Evolutionary conservation across 1,284 basidiomycete species (phyloP), one percentile per base, ranked within the genome.

Genomic region (Xerocomus cyaneibrunnescens): DNA sequence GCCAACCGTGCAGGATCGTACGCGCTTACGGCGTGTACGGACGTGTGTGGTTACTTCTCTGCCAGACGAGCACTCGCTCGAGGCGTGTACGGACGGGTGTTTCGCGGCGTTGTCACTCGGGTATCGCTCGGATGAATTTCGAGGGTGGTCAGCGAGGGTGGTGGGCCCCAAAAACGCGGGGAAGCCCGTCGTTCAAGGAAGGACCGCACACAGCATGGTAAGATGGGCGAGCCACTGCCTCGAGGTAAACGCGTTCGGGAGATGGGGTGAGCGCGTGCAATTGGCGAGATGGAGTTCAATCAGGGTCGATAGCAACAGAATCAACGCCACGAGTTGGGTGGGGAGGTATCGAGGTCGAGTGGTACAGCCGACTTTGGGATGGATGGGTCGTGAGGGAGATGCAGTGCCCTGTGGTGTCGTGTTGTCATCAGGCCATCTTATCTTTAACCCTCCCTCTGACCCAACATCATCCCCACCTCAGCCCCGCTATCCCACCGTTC

Each of bases 381-480:
- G 17, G 13, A 4, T 23, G 22, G 5, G 45, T 38, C 22, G 45
- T 38, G 28, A 42, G 23, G 39, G 25, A 21, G 21, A 35, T 23
- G 52, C 51, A 10, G 53, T 53, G 51, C 43, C 2, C 8, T 6
- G 30, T 37, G 2, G 17, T 37, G 35, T 19, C 2, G 34, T 35
- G 16, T 56, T 56, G 53, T 55, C 27, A 45, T 52, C 53, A 51
- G n/a, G 4, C 41, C 36, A 57, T 60, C 56, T 59, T 57, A 57
- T 57, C 34, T 17, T 48, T 35, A 28, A 25, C 36, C 39, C 28
- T 16, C n/a, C 17, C 32, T 37, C 16, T 31, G 22, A 7, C 40
- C 32, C n/a, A n/a, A n/a, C n/a, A n/a, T n/a, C n/a, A n/a, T n/a
- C n/a, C n/a, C n/a, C n/a, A n/a, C n/a, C n/a, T n/a, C n/a, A n/a